These are phyloP conservation scores for Ascocoryne sarcoides DNA, from an alignment of 2,329 filamentous ascomycete species.

Conservation along the genomic window DNA sequence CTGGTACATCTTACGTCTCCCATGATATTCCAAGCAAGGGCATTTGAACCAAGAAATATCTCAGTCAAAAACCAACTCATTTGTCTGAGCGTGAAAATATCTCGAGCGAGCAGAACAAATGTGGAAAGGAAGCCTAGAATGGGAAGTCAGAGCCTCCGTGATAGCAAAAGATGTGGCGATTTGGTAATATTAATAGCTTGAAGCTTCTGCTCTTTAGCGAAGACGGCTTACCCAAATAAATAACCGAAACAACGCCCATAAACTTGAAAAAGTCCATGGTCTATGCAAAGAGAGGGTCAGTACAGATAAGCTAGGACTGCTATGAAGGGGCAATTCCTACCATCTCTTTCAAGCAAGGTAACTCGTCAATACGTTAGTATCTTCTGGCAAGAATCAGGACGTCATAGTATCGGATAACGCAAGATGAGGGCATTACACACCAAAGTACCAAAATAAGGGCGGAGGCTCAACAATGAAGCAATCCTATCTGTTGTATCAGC, in stretches of 20 bases:
- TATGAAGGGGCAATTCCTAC: constrained; percentile 24
- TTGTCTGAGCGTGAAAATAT: constrained; percentile 51
- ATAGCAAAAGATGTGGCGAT: too few relatives aligned
- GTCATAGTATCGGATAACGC: too few relatives aligned
- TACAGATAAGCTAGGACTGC: too few relatives aligned
- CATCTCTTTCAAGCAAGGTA: constrained; percentile 91
- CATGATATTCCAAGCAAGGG: constrained; percentile 54
- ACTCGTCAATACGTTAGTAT: constrained; percentile 30
- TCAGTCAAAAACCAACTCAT: constrained; percentile 74
- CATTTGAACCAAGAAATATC: constrained; percentile 74
- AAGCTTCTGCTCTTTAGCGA: too few relatives aligned
- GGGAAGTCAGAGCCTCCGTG: neutral
- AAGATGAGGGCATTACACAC: too few relatives aligned
- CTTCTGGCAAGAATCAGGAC: constrained; percentile 1
- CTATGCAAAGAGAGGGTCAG: too few relatives aligned
- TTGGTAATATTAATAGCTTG: too few relatives aligned
- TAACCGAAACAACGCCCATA: constrained; percentile 65
- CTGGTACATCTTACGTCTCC: constrained; percentile 40
- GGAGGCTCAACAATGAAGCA: constrained; percentile 77
- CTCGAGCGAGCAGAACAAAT: constrained; percentile 68
- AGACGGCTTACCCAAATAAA: constrained; percentile 57
- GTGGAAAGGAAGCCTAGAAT: constrained; percentile 69
- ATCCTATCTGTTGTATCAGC: constrained; percentile 41
- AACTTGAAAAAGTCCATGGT: constrained; percentile 86
- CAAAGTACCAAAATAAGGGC: constrained; percentile 82